Evolutionary conservation across 768 basidiomycete species (phyloP), one percentile per base, ranked within the genome.

Genomic region (Termitomyces sp.): DNA sequence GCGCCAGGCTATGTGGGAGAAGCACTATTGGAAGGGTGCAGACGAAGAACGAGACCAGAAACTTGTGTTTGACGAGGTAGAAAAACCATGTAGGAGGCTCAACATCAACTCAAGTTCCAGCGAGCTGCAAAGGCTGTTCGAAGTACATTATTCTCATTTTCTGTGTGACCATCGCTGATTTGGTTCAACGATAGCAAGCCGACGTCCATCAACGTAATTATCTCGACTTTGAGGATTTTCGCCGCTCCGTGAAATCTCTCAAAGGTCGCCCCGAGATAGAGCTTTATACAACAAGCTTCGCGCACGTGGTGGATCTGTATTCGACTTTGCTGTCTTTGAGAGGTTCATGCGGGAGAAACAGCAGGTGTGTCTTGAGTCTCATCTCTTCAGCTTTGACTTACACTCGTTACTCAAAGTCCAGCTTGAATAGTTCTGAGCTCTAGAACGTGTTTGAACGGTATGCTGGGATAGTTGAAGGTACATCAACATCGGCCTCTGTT

Each of bases 201-300:
- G 90, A 93, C 68, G 67, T 69, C 2, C 73, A 79, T 54, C 64
- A 72, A 1, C 78, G 78, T 0, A 78, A 78, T 2, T 87, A 77
- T 58, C 85, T 97, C 47, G 86, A 93, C 69, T 94, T 94, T 66
- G 67, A 79, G 4, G 89, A 90, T 59, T 98, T 97, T 68, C 86
- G 88, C 53, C 76, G 76, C 15, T 94, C 98, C 61, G 90, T 97
- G 62, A 92, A 89, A 69, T 72, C 88, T 18, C 79, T 97, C 56
- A 95, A 95, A 67, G 77, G 81, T 2, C 82, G 96, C 15, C 87
- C 90, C 0, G 96, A 98, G 60, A 73, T 98, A 6, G 84, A 88
- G 41, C 67, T 1, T 66, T 96, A 18, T 87, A 86, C 72, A 75
- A 76, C 61, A 73, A 75, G 50, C 67, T 81, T 8, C 63, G 68